Conservation (phyloP, 1,284 basidiomycete species). For the Xanthoconium separans region DNA sequence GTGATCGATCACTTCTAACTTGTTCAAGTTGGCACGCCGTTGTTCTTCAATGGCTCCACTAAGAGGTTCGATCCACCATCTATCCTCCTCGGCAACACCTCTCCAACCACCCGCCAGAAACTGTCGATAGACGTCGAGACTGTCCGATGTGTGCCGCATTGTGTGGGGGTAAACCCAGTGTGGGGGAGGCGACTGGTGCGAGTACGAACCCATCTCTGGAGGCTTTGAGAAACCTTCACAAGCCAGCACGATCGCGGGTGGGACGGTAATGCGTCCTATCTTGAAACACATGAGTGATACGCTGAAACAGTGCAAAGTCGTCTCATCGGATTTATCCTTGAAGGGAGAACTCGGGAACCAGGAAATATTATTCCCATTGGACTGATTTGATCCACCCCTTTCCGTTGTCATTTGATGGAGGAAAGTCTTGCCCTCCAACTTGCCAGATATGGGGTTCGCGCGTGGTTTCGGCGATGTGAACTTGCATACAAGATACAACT, state of each 20-base stretch:
- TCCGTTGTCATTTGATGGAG: neutral
- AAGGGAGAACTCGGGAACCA: conserved; percentile 25
- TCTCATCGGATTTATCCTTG: conserved; percentile 42
- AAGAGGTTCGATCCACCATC: conserved; percentile 65
- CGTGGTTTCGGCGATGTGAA: conserved; percentile 18
- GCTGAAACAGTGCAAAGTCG: conserved; percentile 62
- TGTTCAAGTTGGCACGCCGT: conserved; percentile 39
- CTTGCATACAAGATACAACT: conserved; percentile 26
- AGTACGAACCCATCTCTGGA: conserved; percentile 20
- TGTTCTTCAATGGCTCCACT: conserved; percentile 47
- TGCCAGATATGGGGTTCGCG: neutral
- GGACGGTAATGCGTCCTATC: conserved; percentile 71
- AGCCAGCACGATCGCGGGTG: conserved; percentile 59
- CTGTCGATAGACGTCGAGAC: conserved; percentile 37
- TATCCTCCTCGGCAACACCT: conserved; percentile 46
- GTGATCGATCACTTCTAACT: conserved; percentile 39
- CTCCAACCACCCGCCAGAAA: conserved; percentile 58
- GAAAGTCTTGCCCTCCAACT: neutral
- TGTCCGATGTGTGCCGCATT: conserved; percentile 39
- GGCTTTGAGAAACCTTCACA: conserved; percentile 49
- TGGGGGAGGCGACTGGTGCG: conserved; percentile 48
- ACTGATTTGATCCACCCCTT: neutral
- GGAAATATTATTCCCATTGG: conserved; percentile 25
- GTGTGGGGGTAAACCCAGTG: conserved; percentile 45
- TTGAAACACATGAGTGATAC: conserved; percentile 75